Evolutionary conservation across 495 filamentous ascomycete genomes (phyloP), one percentile per base, ranked within the genome.

Genomic region (Hypoxylon cercidicola): DNA sequence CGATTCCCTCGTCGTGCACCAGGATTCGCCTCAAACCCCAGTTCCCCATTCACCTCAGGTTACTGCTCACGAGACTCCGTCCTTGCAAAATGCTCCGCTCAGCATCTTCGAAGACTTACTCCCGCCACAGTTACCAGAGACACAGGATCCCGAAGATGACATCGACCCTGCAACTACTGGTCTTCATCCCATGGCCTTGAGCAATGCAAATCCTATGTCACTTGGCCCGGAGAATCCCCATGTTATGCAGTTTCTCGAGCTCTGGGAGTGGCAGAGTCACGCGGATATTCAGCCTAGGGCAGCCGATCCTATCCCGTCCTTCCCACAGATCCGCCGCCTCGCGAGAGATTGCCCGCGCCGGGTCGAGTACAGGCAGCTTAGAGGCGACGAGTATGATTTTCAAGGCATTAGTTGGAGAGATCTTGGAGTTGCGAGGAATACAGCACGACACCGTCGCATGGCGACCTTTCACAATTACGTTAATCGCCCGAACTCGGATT

Each of bases 341-440:
- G 60, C 55, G 21, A 47, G 40, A n/a, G 51, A 60, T 1, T 53
- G 50, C 40, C 40, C 62, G 9, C 56, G 48, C 8, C 70, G 66
- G 20, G 64, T 81, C 19, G 50, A 69, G 7, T 79, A 79, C 47
- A 56, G 70, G 4, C 85, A 89, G 59, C 76, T 87, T 13, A 74
- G 81, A 18, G 84, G 84, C 0, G 87, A 90, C 37, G 70, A 72
- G 16, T 90, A 78, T 66, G 93, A 96, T 71, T 73, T 92, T 23
- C 92, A 97, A 71, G 90, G 92, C 49, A 89, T 97, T 37, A 80
- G 90, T 46, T 97, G 93, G 87, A 79, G 82, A 8, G 78, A 79
- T 1, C 65, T 93, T 4, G 86, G 85, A 4, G 86, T 91, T 3
- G 84, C 80, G 15, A 84, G 88, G 43, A 70, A 76, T 5, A 79